Evolutionary conservation across 2,329 filamentous ascomycete genomes (phyloP), one percentile per base, ranked within the genome.

Genomic region (Claviceps humidiphila): DNA sequence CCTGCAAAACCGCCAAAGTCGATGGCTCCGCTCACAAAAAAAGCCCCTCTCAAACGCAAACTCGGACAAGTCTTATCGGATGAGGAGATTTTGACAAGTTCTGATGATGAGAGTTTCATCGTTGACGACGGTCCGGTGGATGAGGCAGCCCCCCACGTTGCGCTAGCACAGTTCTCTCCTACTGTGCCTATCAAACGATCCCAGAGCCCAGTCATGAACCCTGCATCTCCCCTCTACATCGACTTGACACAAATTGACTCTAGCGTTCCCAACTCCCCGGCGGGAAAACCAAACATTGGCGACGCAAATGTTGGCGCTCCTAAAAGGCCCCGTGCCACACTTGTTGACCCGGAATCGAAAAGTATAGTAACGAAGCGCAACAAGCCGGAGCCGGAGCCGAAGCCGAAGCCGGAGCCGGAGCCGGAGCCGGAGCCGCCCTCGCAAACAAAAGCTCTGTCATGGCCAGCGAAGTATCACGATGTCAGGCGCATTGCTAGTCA

Each of bases 91-190:
- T 58, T 81, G n/a, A 73, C 71, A 2, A 78, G 74, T 55, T 55
- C 74, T 20, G 76, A 75, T 24, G 73, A 74, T 8, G 65, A 68
- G 4, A 66, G 70, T 45, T 82, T 84, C 54, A 64, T 85, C 47
- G 68, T 78, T 30, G 41, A 50, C 16, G 54, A 56, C 11, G 48
- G 51, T 4, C 24, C 39, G 5, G 42, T 26, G 20, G 7, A 14
- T 43, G 17, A 41, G 38, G 26, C 34, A 26, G 41, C 22, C 34
- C 11, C 47, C 2, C 24, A 34, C 0, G 14, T 48, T 17, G 41
- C 26, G 5, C n/a, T 20, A 17, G 4, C 22, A 39, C 53, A 47
- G 13, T 14, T 7, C 24, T 13, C 40, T 40, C 13, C 42, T 22
- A 17, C 40, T 26, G 13, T 7, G 17, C 34, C 14, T 38, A 34